Percentiles rank a stretch among this genome's conserved stretches.
Evolutionary conservation across 2,329 filamentous ascomycete genomes (phyloP).

Genomic region (Berkeleyomyces rouxiae): DNA sequence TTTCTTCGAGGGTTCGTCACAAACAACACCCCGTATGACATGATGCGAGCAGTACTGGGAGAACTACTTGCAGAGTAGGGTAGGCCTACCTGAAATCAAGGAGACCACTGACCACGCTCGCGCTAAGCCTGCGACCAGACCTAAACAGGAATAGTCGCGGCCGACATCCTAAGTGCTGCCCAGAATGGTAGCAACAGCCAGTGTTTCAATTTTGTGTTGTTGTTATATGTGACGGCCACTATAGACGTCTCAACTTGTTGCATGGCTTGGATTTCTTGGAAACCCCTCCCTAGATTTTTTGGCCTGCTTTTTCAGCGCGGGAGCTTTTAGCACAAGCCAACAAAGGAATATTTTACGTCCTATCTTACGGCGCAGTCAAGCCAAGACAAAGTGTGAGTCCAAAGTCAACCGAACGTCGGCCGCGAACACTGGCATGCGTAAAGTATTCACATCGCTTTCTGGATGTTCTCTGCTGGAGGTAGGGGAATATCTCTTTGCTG

Average conservation of each 20-base stretch:
- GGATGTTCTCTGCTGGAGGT: no score
- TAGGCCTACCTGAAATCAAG: background rate
- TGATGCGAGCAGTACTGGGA: background rate
- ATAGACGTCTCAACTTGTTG: background rate
- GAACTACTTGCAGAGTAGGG: background rate
- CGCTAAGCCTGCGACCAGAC: background rate
- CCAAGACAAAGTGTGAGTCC: background rate
- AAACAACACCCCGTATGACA: background rate
- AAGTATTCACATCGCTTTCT: no score
- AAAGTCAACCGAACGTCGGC: background rate
- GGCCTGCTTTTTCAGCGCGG: no score
- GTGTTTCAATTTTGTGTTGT: background rate
- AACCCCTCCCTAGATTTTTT: no score
- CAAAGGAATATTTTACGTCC: background rate
- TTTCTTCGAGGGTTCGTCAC: background rate
- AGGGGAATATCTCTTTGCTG: no score
- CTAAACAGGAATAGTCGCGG: background rate
- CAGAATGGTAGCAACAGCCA: background rate
- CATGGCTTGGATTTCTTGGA: background rate
- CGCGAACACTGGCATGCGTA: no score
- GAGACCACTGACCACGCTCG: background rate
- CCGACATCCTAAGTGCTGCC: background rate
- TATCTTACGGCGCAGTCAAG: background rate
- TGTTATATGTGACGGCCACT: background rate
- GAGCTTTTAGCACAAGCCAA: background rate